Percentiles rank a stretch among this genome's conserved stretches.
These are phyloP conservation scores for Acmispon strigosus DNA, from an alignment of 306 rosid genomes.

Conservation along the genomic window DNA sequence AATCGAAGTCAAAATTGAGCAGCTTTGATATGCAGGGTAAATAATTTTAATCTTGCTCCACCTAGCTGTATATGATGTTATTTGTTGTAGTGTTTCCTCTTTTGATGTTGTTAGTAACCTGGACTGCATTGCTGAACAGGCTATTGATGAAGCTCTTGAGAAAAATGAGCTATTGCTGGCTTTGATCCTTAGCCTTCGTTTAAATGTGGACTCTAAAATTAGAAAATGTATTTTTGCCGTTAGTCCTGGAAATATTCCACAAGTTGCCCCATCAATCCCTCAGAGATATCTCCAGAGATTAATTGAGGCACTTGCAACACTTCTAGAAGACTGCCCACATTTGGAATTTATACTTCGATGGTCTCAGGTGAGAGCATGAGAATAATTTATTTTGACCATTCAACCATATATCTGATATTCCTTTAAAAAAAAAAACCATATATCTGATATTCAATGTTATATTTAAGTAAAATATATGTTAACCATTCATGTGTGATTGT, in stretches of 20 bases:
- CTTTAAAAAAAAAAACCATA: too few relatives aligned
- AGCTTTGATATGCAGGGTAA: background rate
- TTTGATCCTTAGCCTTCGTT: constrained; percentile 75
- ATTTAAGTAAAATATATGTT: background rate
- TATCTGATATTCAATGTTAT: background rate
- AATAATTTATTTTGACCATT: background rate
- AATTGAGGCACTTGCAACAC: constrained; percentile 77
- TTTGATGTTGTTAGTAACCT: background rate
- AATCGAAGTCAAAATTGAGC: background rate
- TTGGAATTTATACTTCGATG: constrained; percentile 84
- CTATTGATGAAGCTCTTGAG: constrained; percentile 65
- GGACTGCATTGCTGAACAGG: constrained; percentile 44
- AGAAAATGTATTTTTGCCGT: constrained; percentile 79
- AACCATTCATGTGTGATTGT: background rate
- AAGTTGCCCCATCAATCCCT: constrained; percentile 59
- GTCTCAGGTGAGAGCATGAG: constrained; percentile 50
- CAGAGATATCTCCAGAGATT: constrained; percentile 67
- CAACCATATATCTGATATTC: background rate
- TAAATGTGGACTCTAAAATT: constrained; percentile 63
- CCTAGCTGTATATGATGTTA: background rate
- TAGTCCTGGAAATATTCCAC: constrained; percentile 53
- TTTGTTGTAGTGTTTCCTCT: background rate
- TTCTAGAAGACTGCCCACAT: constrained; percentile 77
- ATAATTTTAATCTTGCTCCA: background rate
- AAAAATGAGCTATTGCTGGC: constrained; percentile 69